Evolutionary conservation across 108 stramenopile species (phyloP).

Genomic region (Fistulifera solaris): DNA sequence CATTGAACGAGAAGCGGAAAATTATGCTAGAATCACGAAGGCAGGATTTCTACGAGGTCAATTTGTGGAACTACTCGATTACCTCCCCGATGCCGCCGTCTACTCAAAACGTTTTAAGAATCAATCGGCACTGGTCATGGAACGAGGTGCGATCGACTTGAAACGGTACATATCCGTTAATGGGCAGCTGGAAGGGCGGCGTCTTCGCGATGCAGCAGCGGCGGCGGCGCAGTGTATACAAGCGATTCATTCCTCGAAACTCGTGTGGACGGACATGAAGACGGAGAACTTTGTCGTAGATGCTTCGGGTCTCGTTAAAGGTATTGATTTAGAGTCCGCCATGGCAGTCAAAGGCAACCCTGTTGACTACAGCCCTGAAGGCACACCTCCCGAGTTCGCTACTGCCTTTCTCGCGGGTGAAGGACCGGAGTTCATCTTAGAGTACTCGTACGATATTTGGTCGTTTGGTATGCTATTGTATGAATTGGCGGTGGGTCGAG

Average conservation of each 20-base stretch:
- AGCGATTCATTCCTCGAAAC: conserved; percentile 49
- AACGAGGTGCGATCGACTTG: conserved; percentile 64
- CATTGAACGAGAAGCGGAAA: conserved; percentile 63
- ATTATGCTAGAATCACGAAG: conserved; percentile 52
- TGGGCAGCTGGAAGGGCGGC: conserved; percentile 46
- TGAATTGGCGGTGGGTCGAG: conserved; percentile 61
- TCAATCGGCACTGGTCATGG: conserved; percentile 68
- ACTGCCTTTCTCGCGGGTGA: conserved; percentile 59
- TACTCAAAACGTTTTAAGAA: conserved; percentile 13
- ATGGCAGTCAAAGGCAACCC: conserved; percentile 62
- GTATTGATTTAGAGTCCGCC: conserved; percentile 83
- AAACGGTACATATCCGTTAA: conserved; percentile 58
- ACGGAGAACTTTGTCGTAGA: conserved; percentile 84
- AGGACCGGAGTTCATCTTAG: conserved; percentile 56
- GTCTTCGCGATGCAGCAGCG: conserved; percentile 54
- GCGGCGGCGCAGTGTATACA: conserved; percentile 68
- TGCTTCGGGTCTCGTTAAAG: conserved; percentile 44
- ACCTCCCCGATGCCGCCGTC: conserved; percentile 44
- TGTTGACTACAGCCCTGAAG: conserved; percentile 86
- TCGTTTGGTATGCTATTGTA: conserved; percentile 74
- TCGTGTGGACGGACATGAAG: conserved; percentile 89
- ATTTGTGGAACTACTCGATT: conserved; percentile 51
- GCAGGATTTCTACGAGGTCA: conserved; percentile 30
- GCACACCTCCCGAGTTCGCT: conserved; percentile 85
- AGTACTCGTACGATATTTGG: conserved; percentile 82